These are phyloP conservation scores for Camelina hispida DNA, from an alignment of 345 rosid genomes.

Conservation along the genomic window DNA sequence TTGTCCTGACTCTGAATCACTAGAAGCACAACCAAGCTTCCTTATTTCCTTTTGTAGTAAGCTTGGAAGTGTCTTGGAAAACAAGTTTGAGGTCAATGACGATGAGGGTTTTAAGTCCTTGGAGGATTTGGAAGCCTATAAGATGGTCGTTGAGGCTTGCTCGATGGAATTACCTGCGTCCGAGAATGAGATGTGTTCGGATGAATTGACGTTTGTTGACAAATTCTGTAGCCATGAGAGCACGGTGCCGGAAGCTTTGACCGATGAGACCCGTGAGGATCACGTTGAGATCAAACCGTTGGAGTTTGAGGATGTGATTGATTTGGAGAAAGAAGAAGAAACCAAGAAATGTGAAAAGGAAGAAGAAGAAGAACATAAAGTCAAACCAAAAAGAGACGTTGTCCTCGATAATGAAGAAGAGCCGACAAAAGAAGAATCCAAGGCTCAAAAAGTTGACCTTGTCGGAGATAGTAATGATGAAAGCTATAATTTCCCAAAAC, in stretches of 20 bases:
- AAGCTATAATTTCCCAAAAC: constrained; percentile 41
- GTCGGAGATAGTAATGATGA: constrained; percentile 39
- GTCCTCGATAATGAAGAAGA: constrained; percentile 55
- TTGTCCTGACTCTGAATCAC: constrained; percentile 29
- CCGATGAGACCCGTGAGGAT: background rate
- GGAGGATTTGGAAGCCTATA: constrained; percentile 67
- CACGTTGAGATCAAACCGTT: constrained; percentile 37
- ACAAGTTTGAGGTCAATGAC: constrained; percentile 45
- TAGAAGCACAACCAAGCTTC: constrained; percentile 52
- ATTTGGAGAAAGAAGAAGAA: constrained; percentile 38
- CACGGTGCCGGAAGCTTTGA: constrained; percentile 23
- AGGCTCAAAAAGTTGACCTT: constrained; percentile 43
- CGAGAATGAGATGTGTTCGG: constrained; percentile 27
- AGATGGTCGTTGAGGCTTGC: constrained; percentile 63
- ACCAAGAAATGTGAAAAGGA: constrained; percentile 38
- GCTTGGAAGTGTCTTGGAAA: constrained; percentile 50
- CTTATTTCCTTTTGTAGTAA: constrained; percentile 48
- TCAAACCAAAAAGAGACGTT: constrained; percentile 48
- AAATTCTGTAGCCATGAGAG: constrained; percentile 48
- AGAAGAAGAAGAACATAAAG: constrained; percentile 54
- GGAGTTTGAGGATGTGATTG: constrained; percentile 30
- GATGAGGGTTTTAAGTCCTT: constrained; percentile 39
- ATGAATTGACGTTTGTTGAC: constrained; percentile 44
- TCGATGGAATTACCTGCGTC: constrained; percentile 35
- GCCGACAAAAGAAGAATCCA: constrained; percentile 57